A percentile compares a stretch with the other conserved stretches of the same genome.
phyloP scores from a whole-genome alignment of 805 yeast genomes.

The Kodamaea neixiangensis region DNA sequence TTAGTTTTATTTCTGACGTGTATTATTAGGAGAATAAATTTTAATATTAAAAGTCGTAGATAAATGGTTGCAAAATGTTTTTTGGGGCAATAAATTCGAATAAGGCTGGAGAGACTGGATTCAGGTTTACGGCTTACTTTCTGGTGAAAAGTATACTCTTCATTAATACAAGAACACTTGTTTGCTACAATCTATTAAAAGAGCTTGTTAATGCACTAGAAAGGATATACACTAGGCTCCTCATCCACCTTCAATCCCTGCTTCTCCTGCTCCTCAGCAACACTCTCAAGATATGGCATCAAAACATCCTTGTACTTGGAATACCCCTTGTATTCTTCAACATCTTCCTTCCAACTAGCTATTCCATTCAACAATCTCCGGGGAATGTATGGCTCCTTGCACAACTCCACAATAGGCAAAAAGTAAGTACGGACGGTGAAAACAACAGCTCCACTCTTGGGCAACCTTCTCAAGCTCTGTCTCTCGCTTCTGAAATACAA shows the following conservation, averaged over 20 bases:
- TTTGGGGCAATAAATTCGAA: too few species aligned
- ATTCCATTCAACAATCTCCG: slow-evolving; percentile 60
- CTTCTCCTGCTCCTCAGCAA: slow-evolving; percentile 50
- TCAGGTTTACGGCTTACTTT: too few species aligned
- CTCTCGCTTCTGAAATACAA: slow-evolving; percentile 64
- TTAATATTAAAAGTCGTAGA: background rate
- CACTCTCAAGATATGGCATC: slow-evolving; percentile 53
- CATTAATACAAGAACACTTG: too few species aligned
- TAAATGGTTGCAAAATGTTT: background rate
- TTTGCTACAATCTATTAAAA: background rate
- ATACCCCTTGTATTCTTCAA: slow-evolving; percentile 61
- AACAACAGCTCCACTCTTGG: slow-evolving; percentile 55
- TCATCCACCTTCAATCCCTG: slow-evolving; percentile 40
- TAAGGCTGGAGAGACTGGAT: too few species aligned
- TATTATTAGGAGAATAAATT: slow-evolving; percentile 10
- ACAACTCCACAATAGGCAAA: slow-evolving; percentile 52
- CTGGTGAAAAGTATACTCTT: too few species aligned
- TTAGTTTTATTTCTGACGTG: slow-evolving; percentile 13
- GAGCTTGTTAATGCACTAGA: slow-evolving; percentile 18
- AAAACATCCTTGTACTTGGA: slow-evolving; percentile 52
- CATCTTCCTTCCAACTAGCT: slow-evolving; percentile 60
- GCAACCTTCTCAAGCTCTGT: slow-evolving; percentile 62
- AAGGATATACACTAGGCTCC: slow-evolving; percentile 47
- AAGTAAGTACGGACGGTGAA: slow-evolving; percentile 69
- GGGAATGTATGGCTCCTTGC: slow-evolving; percentile 63